Evolutionary conservation across 2,329 filamentous ascomycete genomes (phyloP), one percentile per base, ranked within the genome.

Genomic region (Pseudovirgaria hyperparasitica): DNA sequence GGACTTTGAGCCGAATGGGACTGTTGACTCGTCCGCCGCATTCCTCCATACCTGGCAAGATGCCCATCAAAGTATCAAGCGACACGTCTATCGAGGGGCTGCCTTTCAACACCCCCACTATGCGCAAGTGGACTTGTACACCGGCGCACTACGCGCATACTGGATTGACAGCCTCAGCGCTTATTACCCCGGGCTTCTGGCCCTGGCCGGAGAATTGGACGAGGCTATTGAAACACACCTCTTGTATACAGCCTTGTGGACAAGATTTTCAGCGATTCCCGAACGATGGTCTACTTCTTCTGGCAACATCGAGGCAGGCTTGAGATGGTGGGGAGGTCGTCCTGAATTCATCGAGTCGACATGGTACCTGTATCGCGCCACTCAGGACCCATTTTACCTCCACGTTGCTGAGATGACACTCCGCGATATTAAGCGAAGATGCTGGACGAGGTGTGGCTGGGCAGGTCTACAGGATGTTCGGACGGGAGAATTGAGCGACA

Each of bases 291-390:
- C 87, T 21, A 74, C 90, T 26, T 72, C 74, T 26, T 82, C 85
- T 14, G 80, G 79, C 16, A 75, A 77, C 28, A 77, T 96, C 24
- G 90, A 96, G 47, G 75, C 77, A 11, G 82, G 84, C 7, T 70
- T 96, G 15, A 74, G 78, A 8, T 96, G 90, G 84, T 98, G 92
- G 81, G 84, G 84, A 8, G 82, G 92, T 13, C 73, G 90, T 14
- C 90, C 90, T 5, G 90, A 98, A 52, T 96, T 96, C 47, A 85
- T 94, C 40, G 90, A 98, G 55, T 94, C 85, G 1, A 93, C 82
- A 0, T 98, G 92, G 56, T 82, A 96, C 46, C 63, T 98, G n/a
- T 96, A 92, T 50, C 77, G 81, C 26, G 86, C 87, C 2, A 96
- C 90, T 1, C 72, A 77, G 41, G 90, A 98, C 50, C 86, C 86